A percentile compares a stretch with the other conserved stretches of the same genome.
phyloP scores from a whole-genome alignment of 164 flowering plant genomes.

The Euptelea pleiosperma region DNA sequence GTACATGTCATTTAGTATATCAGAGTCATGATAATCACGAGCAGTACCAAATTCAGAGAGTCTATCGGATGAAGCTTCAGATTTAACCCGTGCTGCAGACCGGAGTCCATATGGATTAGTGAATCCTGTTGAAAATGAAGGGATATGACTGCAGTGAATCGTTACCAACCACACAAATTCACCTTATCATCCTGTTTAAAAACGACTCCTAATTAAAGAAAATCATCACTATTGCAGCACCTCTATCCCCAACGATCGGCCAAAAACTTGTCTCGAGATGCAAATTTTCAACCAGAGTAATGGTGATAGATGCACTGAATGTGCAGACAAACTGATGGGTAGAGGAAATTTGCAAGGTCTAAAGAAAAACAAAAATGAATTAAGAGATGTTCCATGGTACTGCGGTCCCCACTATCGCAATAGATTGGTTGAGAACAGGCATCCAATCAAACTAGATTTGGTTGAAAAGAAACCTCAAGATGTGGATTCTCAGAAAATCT shows the following conservation, averaged over 20 bases:
- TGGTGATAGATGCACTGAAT: not conserved
- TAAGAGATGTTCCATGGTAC: no score
- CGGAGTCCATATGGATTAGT: slow-evolving; percentile 76
- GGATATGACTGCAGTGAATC: not conserved
- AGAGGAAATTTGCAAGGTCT: no score
- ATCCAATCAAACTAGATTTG: no score
- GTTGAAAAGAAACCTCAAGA: not conserved
- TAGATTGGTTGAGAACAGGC: no score
- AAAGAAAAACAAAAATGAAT: no score
- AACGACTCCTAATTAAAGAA: not conserved
- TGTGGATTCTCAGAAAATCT: not conserved
- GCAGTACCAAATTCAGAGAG: slow-evolving; percentile 87
- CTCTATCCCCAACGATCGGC: not conserved
- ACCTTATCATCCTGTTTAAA: not conserved
- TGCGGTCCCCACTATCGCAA: no score
- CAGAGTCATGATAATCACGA: slow-evolving; percentile 70
- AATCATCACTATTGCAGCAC: no score
- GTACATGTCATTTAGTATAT: slow-evolving; percentile 50
- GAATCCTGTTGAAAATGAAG: slow-evolving; percentile 47
- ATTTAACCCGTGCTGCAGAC: slow-evolving; percentile 34
- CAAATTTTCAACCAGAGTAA: not conserved
- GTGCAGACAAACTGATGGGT: not conserved
- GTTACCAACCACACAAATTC: not conserved
- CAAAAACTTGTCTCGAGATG: not conserved
- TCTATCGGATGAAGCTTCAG: slow-evolving; percentile 68